Base-by-base conservation (phyloP, 2,329 filamentous ascomycete species). In the Ilyonectria mors-panacis region DNA sequence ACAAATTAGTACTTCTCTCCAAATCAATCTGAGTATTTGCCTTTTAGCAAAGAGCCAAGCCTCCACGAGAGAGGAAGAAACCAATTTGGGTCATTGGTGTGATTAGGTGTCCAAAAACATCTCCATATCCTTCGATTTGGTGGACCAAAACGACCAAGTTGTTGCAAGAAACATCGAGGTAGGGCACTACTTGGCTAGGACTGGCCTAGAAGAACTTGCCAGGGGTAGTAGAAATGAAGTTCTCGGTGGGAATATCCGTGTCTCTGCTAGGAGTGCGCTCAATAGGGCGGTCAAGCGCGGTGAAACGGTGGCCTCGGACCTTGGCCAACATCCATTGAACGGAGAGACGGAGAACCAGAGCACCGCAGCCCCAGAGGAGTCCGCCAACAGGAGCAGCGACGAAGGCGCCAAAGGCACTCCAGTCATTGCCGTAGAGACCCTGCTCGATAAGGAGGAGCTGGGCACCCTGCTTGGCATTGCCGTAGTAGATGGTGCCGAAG, bases 321-420 rank as follows among this genome's bases (percentile, higher is more conserved):
- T 86, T 91, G 12, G 92, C 88, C 69, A 82, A 73, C 28, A 85
- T 65, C 74, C 85, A 94, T 72, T 90, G 88, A 58, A 87, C 86
- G 0, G 81, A 78, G 45, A 95, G 78, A 30, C 93, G 86, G 47
- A 90, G 73, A 15, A 75, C 85, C 39, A 93, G 85, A 6, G 91
- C 92, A 2, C 84, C 87, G 47, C 90, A 86, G 1, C 89, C 92
- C 87, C 91, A 95, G 37, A 95, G 80, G 19, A 95, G 75, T 23
- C 92, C 92, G 1, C 93, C 93, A 2, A 95, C 81, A 0, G 93
- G 93, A 0, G 93, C 93, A 10, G 92, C 92, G 5, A 95, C 91
- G 75, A 95, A 96, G 5, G 93, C 93, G 73, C 93, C 93, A 79
- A 96, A 96, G 2, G 88, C 92, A 69, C 89, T 92, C 94, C 94